Evolutionary conservation across 2,329 filamentous ascomycete species (phyloP).

Genomic region (Neurospora crassa): DNA sequence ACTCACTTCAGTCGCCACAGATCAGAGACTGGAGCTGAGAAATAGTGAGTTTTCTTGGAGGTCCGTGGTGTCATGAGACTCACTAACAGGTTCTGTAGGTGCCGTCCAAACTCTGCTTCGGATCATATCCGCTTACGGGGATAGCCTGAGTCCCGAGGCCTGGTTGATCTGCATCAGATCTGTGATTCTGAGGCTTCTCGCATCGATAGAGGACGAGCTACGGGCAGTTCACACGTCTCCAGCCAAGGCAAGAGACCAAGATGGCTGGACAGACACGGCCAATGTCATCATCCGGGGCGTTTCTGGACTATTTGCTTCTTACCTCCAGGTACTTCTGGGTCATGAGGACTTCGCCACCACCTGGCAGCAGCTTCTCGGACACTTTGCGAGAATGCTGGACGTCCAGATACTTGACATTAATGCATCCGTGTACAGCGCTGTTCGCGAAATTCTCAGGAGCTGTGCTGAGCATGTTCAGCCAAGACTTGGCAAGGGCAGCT

Average conservation of each 20-base stretch:
- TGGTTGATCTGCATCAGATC: constrained; percentile 78
- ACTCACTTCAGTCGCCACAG: constrained; percentile 60
- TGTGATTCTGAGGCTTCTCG: constrained; percentile 70
- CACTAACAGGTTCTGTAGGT: constrained; percentile 33
- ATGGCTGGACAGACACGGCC: constrained; percentile 65
- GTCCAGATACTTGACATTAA: constrained; percentile 60
- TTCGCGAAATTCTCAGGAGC: constrained; percentile 52
- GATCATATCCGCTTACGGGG: constrained; percentile 86
- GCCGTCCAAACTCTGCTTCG: constrained; percentile 84
- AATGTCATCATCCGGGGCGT: constrained; percentile 66
- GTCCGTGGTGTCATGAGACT: constrained; percentile 13
- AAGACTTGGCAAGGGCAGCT: constrained; percentile 38
- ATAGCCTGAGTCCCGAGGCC: constrained; percentile 64
- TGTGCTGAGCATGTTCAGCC: constrained; percentile 32
- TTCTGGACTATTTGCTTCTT: constrained; percentile 63
- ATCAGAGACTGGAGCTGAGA: constrained; percentile 64
- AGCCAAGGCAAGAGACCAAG: constrained; percentile 32
- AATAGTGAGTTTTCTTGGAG: constrained; percentile 46
- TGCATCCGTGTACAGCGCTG: constrained; percentile 59
- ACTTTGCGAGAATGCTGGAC: constrained; percentile 55
- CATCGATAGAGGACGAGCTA: constrained; percentile 55
- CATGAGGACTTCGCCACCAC: constrained; percentile 59
- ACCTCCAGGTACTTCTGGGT: constrained; percentile 61
- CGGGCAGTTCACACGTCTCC: constrained; percentile 26
- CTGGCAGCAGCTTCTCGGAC: constrained; percentile 65